These are phyloP conservation scores for Diversispora epigaea DNA, from an alignment of 192 early-diverging fungal species.

Conservation along the genomic window DNA sequence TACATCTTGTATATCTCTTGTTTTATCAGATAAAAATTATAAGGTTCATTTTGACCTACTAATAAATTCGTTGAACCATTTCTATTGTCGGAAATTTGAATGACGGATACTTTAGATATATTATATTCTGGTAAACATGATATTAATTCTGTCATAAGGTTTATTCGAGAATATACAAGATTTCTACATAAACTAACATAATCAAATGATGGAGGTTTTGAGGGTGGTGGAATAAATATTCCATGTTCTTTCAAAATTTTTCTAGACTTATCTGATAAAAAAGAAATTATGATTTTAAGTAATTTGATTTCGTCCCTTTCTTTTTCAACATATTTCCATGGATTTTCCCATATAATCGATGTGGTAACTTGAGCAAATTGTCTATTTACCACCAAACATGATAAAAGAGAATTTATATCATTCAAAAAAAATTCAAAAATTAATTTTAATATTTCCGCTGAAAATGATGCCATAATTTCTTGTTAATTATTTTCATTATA, in stretches of 20 bases:
- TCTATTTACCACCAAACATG: not conserved
- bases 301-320: not conserved
- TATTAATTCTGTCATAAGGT: not conserved
- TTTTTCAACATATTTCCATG: not conserved
- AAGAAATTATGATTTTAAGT: not conserved
- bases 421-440: not conserved
- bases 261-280: not conserved
- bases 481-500: no score
- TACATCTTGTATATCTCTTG: not conserved
- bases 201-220: not conserved
- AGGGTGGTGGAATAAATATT: not conserved
- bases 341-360: not conserved
- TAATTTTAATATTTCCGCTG: not conserved
- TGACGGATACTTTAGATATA: not conserved
- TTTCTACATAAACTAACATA: not conserved
- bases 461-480: not conserved
- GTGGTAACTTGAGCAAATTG: not conserved
- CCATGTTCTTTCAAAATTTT: not conserved
- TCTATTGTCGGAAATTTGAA: not conserved
- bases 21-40: not conserved
- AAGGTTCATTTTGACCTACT: not conserved
- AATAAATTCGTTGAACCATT: not conserved
- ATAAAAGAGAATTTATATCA: not conserved
- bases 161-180: not conserved
- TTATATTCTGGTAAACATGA: not conserved